A percentile compares a stretch with the other conserved stretches of the same genome.
These are phyloP conservation scores for Podila epigama DNA, from an alignment of 192 early-diverging fungal genomes.

Conservation along the genomic window DNA sequence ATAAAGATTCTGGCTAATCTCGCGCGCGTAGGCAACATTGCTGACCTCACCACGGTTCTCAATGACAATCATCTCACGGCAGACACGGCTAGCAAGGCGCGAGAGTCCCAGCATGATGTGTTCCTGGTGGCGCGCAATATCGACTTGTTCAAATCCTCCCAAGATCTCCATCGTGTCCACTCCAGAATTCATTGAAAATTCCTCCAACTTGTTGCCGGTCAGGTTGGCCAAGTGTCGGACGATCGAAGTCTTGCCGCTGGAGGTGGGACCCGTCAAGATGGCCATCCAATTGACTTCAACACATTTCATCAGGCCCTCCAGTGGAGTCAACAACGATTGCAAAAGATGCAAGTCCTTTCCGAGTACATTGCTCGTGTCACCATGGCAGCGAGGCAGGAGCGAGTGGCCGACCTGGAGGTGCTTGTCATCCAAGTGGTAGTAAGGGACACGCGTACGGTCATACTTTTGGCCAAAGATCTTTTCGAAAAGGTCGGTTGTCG, in stretches of 20 bases:
- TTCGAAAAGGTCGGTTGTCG: slow-evolving; percentile 62
- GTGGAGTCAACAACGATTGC: slow-evolving; percentile 65
- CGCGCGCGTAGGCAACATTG: slow-evolving; percentile 27
- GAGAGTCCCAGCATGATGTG: slow-evolving; percentile 54
- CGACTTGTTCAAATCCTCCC: slow-evolving; percentile 98
- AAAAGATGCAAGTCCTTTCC: slow-evolving; percentile 68
- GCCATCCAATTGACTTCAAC: slow-evolving; percentile 93
- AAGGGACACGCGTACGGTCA: slow-evolving; percentile 44
- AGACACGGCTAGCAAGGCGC: slow-evolving; percentile 50
- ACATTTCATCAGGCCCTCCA: slow-evolving; percentile 87
- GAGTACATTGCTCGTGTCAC: slow-evolving; percentile 32
- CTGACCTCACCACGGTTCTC: background rate
- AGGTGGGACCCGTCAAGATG: slow-evolving; percentile 84
- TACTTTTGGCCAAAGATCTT: slow-evolving; percentile 60
- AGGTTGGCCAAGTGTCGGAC: slow-evolving; percentile 83
- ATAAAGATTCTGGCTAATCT: slow-evolving; percentile 41
- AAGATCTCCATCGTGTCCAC: slow-evolving; percentile 95
- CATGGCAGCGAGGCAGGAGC: slow-evolving; percentile 56
- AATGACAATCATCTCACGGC: slow-evolving; percentile 52
- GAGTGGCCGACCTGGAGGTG: slow-evolving; percentile 71
- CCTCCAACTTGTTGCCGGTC: slow-evolving; percentile 84
- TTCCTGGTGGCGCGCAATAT: slow-evolving; percentile 75
- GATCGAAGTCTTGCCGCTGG: slow-evolving; percentile 88
- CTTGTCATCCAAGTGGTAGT: slow-evolving; percentile 58
- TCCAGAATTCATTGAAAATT: slow-evolving; percentile 95